Conservation (phyloP, 306 rosid species). For the Prunus fruticosa region DNA sequence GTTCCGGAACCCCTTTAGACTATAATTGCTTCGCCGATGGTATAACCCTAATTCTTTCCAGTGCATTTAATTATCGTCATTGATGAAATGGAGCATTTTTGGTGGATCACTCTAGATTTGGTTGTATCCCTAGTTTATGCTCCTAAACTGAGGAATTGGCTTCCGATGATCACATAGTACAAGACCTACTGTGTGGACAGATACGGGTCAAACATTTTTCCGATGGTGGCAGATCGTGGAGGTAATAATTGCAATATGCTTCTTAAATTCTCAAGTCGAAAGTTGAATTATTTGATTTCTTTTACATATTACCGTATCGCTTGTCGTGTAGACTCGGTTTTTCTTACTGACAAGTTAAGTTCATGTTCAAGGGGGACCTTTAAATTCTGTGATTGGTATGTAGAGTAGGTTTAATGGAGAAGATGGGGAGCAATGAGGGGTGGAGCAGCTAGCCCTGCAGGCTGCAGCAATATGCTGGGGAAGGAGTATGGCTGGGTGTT, state of each 20-base stretch:
- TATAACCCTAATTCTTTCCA: no score
- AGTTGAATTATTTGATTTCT: neutral
- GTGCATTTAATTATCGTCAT: neutral
- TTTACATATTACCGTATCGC: neutral
- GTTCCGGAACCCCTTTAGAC: no score
- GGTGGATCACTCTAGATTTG: conserved; percentile 71
- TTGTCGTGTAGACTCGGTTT: neutral
- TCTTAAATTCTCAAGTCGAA: neutral
- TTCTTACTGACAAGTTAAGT: conserved; percentile 48
- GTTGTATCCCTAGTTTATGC: conserved; percentile 67
- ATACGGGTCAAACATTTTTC: conserved; percentile 78
- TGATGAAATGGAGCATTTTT: conserved; percentile 54
- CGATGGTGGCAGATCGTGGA: conserved; percentile 51
- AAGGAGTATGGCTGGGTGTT: conserved; percentile 81
- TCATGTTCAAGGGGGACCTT: conserved; percentile 77
- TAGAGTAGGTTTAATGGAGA: conserved; percentile 92
- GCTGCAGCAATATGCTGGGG: conserved; percentile 69
- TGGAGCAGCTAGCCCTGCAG: conserved; percentile 83
- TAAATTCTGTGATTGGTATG: conserved; percentile 63
- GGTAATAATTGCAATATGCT: conserved; percentile 39
- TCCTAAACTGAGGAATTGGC: conserved; percentile 76
- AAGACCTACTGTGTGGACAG: conserved; percentile 93
- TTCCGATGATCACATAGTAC: conserved; percentile 84
- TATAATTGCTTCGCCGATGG: no score
- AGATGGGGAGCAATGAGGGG: conserved; percentile 88